Percentiles rank a stretch among this genome's conserved stretches.
Conservation (phyloP, 331 rosid species). For the Acacia concinna region DNA sequence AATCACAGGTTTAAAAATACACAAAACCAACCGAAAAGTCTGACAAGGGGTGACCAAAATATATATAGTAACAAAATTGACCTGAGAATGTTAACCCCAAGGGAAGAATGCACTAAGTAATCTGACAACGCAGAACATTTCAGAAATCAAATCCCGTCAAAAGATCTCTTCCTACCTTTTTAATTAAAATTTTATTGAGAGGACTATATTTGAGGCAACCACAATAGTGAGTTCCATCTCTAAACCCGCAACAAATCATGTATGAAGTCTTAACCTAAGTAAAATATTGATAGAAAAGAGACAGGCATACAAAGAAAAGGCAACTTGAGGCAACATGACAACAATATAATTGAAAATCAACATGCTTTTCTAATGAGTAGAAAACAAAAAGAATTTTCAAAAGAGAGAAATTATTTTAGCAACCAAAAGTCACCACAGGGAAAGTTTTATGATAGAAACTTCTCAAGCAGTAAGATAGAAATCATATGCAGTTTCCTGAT, state of each 20-base stretch:
- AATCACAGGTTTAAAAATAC: constrained; percentile 17
- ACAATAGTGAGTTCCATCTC: neutral
- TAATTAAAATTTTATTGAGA: neutral
- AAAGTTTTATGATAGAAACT: neutral
- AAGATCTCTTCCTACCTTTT: neutral
- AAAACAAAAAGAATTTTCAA: neutral
- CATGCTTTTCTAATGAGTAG: neutral
- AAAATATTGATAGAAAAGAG: neutral
- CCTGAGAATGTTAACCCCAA: neutral
- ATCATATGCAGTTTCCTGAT: neutral
- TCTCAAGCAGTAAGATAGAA: neutral
- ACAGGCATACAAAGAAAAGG: neutral
- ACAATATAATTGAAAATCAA: neutral
- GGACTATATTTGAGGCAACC: neutral
- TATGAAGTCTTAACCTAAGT: neutral
- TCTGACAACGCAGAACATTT: neutral
- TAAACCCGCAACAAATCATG: neutral
- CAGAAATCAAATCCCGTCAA: neutral
- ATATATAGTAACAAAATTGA: neutral
- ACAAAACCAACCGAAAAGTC: constrained; percentile 19
- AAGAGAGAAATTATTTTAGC: neutral
- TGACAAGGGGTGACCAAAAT: neutral
- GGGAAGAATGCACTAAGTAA: neutral
- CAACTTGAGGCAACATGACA: neutral
- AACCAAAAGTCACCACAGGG: neutral